These are phyloP conservation scores for Cytospora leucostoma DNA, from an alignment of 2,329 filamentous ascomycete genomes.

Conservation along the genomic window DNA sequence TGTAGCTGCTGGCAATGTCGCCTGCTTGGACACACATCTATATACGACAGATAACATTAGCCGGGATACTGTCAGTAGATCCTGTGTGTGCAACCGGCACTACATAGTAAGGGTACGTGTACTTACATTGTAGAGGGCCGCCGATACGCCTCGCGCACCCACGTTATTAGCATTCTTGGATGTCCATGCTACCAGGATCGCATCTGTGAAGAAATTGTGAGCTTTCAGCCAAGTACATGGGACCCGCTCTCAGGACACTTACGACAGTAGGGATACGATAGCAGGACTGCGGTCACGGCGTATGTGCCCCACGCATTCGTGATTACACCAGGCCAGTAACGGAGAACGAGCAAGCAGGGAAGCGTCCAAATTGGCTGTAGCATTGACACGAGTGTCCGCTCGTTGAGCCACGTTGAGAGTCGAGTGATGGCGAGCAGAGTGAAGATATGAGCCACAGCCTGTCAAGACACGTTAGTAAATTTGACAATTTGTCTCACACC, in stretches of 20 bases:
- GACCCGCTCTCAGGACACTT: background rate
- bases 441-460: conserved; percentile 52
- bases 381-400: conserved; percentile 49
- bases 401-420: conserved; percentile 52
- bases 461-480: conserved; percentile 39
- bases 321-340: conserved; percentile 46
- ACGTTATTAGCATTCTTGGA: conserved; percentile 62
- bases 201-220: conserved; percentile 40
- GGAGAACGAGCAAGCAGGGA: conserved; percentile 54
- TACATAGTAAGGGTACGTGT: no score
- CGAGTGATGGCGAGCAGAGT: conserved; percentile 53
- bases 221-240: background rate
- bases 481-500: conserved; percentile 37
- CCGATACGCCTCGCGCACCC: conserved; percentile 58
- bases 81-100: background rate
- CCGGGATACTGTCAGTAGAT: accelerated
- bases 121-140: conserved; percentile 58
- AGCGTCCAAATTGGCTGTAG: conserved; percentile 55
- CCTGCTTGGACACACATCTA: conserved; percentile 43
- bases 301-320: conserved; percentile 53
- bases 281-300: conserved; percentile 48
- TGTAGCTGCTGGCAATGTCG: conserved; percentile 40
- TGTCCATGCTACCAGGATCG: conserved; percentile 60
- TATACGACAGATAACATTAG: background rate
- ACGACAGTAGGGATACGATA: conserved; percentile 56